phyloP scores from a whole-genome alignment of 305 asterid genomes.

The Fraxinus latifolia region DNA sequence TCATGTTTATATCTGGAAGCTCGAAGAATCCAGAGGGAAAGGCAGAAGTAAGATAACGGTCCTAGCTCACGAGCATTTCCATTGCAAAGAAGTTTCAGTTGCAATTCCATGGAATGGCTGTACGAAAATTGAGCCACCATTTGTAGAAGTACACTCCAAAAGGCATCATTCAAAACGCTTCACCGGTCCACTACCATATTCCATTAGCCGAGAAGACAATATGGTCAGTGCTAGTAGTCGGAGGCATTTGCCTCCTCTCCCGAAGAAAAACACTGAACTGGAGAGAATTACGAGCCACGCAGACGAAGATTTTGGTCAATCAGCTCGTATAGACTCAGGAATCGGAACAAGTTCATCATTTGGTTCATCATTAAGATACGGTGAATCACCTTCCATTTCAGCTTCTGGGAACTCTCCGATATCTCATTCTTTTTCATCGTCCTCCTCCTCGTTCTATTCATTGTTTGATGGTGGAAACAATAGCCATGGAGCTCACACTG shows the following conservation, averaged over 20 bases:
- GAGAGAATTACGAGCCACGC: slow-evolving; percentile 28
- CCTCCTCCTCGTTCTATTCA: slow-evolving; percentile 40
- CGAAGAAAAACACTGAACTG: slow-evolving; percentile 33
- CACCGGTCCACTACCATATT: slow-evolving; percentile 27
- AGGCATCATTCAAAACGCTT: slow-evolving; percentile 57
- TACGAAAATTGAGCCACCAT: slow-evolving; percentile 53
- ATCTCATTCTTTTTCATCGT: slow-evolving; percentile 49
- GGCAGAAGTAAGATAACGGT: slow-evolving; percentile 35
- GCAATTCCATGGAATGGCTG: slow-evolving; percentile 85
- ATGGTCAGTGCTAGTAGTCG: slow-evolving; percentile 29
- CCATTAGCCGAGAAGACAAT: slow-evolving; percentile 33
- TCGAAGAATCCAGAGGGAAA: slow-evolving; percentile 55
- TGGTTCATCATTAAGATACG: slow-evolving; percentile 32
- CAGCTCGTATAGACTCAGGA: slow-evolving; percentile 54
- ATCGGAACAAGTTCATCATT: slow-evolving; percentile 54
- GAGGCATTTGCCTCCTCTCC: slow-evolving; percentile 29
- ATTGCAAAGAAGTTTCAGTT: slow-evolving; percentile 67
- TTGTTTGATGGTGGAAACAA: slow-evolving; percentile 31
- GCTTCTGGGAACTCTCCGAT: slow-evolving; percentile 32
- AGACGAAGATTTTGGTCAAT: slow-evolving; percentile 52
- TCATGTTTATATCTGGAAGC: slow-evolving; percentile 81
- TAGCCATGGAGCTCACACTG: slow-evolving; percentile 43
- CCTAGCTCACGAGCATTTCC: slow-evolving; percentile 71
- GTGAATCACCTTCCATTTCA: slow-evolving; percentile 53
- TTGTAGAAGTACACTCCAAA: slow-evolving; percentile 68